Percentiles rank a stretch among this genome's conserved stretches.
phyloP scores from a whole-genome alignment of 2,329 filamentous ascomycete species.

The Alternaria postmessia region DNA sequence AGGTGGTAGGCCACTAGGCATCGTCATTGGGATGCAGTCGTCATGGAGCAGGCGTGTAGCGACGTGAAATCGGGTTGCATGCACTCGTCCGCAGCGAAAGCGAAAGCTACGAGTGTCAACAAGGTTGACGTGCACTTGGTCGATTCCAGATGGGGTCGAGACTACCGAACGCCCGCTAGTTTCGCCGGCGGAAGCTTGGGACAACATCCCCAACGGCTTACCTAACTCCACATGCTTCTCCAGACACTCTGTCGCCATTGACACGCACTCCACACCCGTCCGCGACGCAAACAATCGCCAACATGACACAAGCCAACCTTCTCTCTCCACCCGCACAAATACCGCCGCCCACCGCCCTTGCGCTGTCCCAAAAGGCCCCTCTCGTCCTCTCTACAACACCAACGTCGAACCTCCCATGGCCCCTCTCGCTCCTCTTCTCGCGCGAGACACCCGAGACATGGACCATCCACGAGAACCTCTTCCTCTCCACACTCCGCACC shows the following conservation, averaged over 20 bases:
- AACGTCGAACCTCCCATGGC: slow-evolving; percentile 57
- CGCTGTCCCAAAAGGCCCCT: slow-evolving; percentile 58
- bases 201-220: slow-evolving; percentile 13
- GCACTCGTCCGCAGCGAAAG: not conserved
- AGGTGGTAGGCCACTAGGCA: slow-evolving; percentile 40
- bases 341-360: slow-evolving; percentile 52
- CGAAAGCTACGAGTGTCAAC: not conserved
- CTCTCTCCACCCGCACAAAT: slow-evolving; percentile 52
- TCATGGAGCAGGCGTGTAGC: slow-evolving; percentile 19
- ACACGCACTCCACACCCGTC: slow-evolving; percentile 8
- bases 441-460: slow-evolving; percentile 81
- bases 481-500: slow-evolving; percentile 83
- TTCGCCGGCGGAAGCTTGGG: slow-evolving; percentile 29
- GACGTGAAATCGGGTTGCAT: not conserved
- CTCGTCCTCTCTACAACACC: slow-evolving; percentile 49
- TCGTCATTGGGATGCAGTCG: slow-evolving; percentile 36
- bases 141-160: slow-evolving; percentile 1
- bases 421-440: slow-evolving; percentile 60
- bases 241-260: slow-evolving; percentile 9
- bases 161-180: slow-evolving; percentile 18
- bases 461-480: slow-evolving; percentile 84
- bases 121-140: slow-evolving; percentile 22
- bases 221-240: slow-evolving; percentile 17
- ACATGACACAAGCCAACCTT: slow-evolving; percentile 48
- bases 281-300: slow-evolving; percentile 11